Percentiles rank a stretch among this genome's conserved stretches.
phyloP scores from a whole-genome alignment of 2,329 filamentous ascomycete species.

The Plectosphaerella cucumerina region DNA sequence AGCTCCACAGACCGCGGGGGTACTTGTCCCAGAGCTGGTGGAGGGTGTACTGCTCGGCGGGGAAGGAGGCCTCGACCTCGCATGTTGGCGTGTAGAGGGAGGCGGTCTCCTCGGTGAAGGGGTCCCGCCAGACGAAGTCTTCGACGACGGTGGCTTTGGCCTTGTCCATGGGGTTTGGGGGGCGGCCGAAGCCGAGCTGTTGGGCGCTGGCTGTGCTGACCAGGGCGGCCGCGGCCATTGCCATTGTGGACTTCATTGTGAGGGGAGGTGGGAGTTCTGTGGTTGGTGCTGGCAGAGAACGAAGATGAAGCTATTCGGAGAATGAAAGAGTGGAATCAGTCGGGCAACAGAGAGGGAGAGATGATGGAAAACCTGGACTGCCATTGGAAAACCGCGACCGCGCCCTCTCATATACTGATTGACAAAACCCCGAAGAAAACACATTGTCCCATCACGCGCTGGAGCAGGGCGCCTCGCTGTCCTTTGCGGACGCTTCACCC shows the following conservation, averaged over 20 bases:
- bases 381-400: not conserved
- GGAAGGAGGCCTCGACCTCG: slow-evolving; percentile 27
- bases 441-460: not conserved
- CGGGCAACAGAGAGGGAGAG: not conserved
- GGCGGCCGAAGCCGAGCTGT: slow-evolving; percentile 20
- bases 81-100: slow-evolving; percentile 29
- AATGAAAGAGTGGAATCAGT: too few relatives aligned
- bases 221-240: slow-evolving; percentile 3
- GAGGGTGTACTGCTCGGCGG: slow-evolving; percentile 36
- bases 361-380: not conserved
- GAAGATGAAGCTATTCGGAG: too few relatives aligned
- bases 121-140: slow-evolving; percentile 36
- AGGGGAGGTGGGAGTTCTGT: too few relatives aligned
- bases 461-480: slow-evolving; percentile 19
- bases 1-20: slow-evolving; percentile 34
- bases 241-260: not conserved
- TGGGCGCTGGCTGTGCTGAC: slow-evolving; percentile 15
- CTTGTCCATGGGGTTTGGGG: slow-evolving; percentile 15
- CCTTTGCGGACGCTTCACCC: slow-evolving; percentile 22
- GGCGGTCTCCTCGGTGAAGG: slow-evolving; percentile 24
- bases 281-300: too few relatives aligned
- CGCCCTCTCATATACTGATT: not conserved
- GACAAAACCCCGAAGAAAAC: not conserved
- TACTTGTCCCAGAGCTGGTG: slow-evolving; percentile 33
- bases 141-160: slow-evolving; percentile 29